These are phyloP conservation scores for Ophiostoma sp. DNA, from an alignment of 2,329 filamentous ascomycete genomes.

Conservation along the genomic window DNA sequence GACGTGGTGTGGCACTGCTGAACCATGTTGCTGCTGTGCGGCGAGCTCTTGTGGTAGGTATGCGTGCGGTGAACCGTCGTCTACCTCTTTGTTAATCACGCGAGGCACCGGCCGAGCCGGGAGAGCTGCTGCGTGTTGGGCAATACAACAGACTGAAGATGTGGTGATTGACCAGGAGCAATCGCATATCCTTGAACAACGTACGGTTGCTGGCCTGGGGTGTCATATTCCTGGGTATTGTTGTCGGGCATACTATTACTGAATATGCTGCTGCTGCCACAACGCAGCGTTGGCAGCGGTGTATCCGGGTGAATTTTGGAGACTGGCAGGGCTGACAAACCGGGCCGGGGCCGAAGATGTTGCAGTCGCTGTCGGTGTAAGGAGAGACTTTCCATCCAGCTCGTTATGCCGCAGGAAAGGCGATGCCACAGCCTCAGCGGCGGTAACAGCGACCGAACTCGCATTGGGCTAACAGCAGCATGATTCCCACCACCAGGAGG, in stretches of 20 bases:
- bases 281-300: neutral
- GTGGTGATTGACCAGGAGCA: neutral
- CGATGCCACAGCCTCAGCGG: neutral
- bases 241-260: neutral
- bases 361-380: neutral
- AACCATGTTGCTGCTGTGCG: neutral
- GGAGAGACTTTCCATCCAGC: neutral
- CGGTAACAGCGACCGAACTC: neutral
- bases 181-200: neutral
- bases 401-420: neutral
- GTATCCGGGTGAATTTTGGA: neutral
- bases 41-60: neutral
- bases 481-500: neutral
- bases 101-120: neutral
- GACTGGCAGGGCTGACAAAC: neutral
- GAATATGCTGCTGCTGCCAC: neutral
- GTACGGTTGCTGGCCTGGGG: neutral
- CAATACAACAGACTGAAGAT: neutral
- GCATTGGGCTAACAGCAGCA: neutral
- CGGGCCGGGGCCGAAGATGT: neutral
- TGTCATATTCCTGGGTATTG: neutral
- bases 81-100: neutral
- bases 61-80: neutral
- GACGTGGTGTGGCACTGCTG: neutral
- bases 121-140: neutral